phyloP scores from a whole-genome alignment of 2,329 filamentous ascomycete species.

The Talaromyces atroroseus region DNA sequence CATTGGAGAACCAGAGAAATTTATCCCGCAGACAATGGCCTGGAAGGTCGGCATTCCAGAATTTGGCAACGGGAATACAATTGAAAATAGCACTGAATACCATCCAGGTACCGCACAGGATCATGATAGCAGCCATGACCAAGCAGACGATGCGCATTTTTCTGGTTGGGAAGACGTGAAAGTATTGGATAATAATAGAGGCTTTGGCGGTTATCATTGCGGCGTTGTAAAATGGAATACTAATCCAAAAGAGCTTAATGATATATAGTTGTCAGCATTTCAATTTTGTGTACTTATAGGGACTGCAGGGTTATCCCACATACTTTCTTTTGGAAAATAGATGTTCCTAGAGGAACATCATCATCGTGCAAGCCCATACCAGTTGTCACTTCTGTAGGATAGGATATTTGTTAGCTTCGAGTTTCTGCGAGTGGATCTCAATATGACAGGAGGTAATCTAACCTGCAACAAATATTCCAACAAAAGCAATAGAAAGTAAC shows the following conservation, averaged over 20 bases:
- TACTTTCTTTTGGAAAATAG: constrained; percentile 31
- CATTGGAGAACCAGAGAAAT: constrained; percentile 41
- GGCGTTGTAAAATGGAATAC: constrained; percentile 35
- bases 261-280: not conserved
- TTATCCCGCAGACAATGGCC: constrained; percentile 36
- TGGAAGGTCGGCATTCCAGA: constrained; percentile 25
- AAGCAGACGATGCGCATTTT: constrained; percentile 33
- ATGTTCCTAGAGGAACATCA: constrained; percentile 25
- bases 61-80: constrained; percentile 32
- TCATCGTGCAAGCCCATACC: constrained; percentile 32
- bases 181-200: constrained; percentile 47
- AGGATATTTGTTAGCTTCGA: not conserved
- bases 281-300: not conserved
- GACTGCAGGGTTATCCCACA: not conserved
- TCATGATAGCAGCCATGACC: constrained; percentile 32
- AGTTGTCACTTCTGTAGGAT: constrained; percentile 22
- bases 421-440: not conserved
- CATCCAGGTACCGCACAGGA: constrained; percentile 30
- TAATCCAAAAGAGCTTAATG: constrained; percentile 32
- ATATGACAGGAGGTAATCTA: not conserved
- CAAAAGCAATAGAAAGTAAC: constrained; percentile 30
- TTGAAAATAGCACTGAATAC: constrained; percentile 33
- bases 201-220: constrained; percentile 40
- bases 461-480: constrained; percentile 28
- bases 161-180: constrained; percentile 39